Base-by-base conservation (phyloP, 169 alveolate species). In the Theileria sp. region DNA sequence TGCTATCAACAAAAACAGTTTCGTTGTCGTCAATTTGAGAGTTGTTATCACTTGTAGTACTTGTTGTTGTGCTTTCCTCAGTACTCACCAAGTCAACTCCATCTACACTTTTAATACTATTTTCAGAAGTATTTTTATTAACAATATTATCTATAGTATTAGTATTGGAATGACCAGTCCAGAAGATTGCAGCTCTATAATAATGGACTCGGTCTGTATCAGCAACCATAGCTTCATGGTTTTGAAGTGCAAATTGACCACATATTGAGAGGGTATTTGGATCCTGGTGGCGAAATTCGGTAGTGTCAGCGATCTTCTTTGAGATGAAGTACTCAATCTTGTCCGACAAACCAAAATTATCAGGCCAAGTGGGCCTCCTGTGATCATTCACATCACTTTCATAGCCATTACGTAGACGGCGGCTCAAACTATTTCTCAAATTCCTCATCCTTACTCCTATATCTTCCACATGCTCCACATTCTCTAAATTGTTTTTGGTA, bases 141-240 rank as follows among this genome's bases (percentile, higher is more conserved):
- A 64, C 23, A 64, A 13, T 21, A 5, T 64, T 64, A 15, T 64
- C 72, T 50, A 23, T 26, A 21, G 26, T 30, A 64, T 64, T 21
- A 64, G 9, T 3, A 15, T 73, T 84, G n/a, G 76, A 78, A 62
- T 85, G 77, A 34, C 94, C 94, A 7, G 94, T 85, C 94, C 94
- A 91, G 84, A 89, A 85, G 79, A 91, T 87, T 23, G 94, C 94
- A 28, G 93, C 91, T 32, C 94, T 85, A 80, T 91, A 91, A 80
- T 91, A 91, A 74, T 91, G 94, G 50, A 91, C 90, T 34, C 94
- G 81, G 75, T 91, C 92, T 44, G 83, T 84, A 80, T 91, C 94
- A 13, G 92, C 89, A 50, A 91, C 87, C 94, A 91, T 91, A 23
- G 94, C 86, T 74, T 87, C 90, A 64, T 91, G 94, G 80, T 91